A percentile compares a stretch with the other conserved stretches of the same genome.
These are phyloP conservation scores for Keithomyces neogunnii DNA, from an alignment of 2,329 filamentous ascomycete species.

Conservation along the genomic window DNA sequence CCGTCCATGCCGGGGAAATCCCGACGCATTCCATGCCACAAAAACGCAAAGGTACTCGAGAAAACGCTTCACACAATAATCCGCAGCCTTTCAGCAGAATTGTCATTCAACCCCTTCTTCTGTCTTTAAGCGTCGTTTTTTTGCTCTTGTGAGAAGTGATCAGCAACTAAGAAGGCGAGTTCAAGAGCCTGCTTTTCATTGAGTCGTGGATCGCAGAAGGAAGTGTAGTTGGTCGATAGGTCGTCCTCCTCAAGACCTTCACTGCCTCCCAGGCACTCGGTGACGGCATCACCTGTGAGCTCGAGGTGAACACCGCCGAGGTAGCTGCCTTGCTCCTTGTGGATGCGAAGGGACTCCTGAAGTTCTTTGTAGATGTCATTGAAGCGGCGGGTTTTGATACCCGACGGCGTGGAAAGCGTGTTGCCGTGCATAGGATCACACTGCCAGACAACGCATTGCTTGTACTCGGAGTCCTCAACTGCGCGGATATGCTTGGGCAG, in stretches of 20 bases:
- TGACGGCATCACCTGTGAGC: conserved; percentile 90
- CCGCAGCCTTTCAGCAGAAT: no score
- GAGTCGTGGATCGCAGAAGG: conserved; percentile 87
- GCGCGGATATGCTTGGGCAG: conserved; percentile 81
- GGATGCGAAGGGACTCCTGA: conserved; percentile 72
- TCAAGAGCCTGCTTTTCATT: conserved; percentile 98
- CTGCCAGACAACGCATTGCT: conserved; percentile 75
- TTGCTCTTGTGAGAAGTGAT: conserved; percentile 51
- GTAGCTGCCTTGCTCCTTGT: conserved; percentile 75
- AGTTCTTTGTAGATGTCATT: conserved; percentile 84
- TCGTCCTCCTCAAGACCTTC: conserved; percentile 83
- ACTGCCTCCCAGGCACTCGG: conserved; percentile 88
- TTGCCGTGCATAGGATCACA: conserved; percentile 98
- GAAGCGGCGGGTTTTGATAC: conserved; percentile 91
- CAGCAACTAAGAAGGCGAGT: conserved; percentile 86
- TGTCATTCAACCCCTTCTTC: not conserved
- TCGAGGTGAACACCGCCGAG: conserved; percentile 93
- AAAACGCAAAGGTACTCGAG: no score
- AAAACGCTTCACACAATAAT: no score
- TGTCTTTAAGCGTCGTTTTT: conserved; percentile 8
- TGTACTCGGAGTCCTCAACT: conserved; percentile 69
- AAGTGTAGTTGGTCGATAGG: conserved; percentile 83
- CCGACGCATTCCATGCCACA: no score
- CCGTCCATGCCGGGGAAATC: no score
- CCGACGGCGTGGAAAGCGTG: conserved; percentile 58